Evolutionary conservation across 2,329 filamentous ascomycete species (phyloP).

Genomic region (Onygenales sp.): DNA sequence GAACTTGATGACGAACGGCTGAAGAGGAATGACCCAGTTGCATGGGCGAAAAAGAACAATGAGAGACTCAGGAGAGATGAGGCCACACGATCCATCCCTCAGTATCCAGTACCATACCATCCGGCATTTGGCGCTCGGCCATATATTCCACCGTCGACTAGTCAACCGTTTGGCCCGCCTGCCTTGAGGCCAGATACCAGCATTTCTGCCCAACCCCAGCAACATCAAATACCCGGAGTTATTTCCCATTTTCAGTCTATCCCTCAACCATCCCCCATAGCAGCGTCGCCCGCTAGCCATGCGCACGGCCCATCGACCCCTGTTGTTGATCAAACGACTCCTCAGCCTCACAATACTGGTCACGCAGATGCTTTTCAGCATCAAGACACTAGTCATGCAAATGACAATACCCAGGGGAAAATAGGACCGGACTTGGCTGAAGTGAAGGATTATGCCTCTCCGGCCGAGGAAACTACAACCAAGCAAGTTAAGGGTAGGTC

Average conservation of each 20-base stretch:
- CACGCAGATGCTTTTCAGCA: no score
- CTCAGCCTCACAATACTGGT: not conserved
- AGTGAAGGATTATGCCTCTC: not conserved
- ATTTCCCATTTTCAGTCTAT: not conserved
- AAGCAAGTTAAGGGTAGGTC: not conserved
- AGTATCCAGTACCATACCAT: not conserved
- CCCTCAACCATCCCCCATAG: not conserved
- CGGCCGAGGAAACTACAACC: not conserved
- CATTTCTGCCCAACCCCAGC: not conserved
- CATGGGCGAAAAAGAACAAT: slow-evolving; percentile 18
- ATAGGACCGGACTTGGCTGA: not conserved
- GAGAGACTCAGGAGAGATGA: slow-evolving; percentile 7
- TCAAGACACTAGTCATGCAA: no score
- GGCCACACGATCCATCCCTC: not conserved
- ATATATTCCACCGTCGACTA: slow-evolving; percentile 1
- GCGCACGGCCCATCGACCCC: not conserved
- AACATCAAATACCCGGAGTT: no score
- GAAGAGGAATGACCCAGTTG: slow-evolving; percentile 26
- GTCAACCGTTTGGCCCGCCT: slow-evolving; percentile 13
- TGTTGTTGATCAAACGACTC: not conserved
- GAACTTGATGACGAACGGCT: slow-evolving; percentile 33
- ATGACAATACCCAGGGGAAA: not conserved
- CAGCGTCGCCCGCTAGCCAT: not conserved
- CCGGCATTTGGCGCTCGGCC: not conserved
- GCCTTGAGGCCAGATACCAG: slow-evolving; percentile 17